Percentiles rank a stretch among this genome's conserved stretches.
These are phyloP conservation scores for Vitis hybrid DNA, from an alignment of 177 flowering plant species.

Conservation along the genomic window DNA sequence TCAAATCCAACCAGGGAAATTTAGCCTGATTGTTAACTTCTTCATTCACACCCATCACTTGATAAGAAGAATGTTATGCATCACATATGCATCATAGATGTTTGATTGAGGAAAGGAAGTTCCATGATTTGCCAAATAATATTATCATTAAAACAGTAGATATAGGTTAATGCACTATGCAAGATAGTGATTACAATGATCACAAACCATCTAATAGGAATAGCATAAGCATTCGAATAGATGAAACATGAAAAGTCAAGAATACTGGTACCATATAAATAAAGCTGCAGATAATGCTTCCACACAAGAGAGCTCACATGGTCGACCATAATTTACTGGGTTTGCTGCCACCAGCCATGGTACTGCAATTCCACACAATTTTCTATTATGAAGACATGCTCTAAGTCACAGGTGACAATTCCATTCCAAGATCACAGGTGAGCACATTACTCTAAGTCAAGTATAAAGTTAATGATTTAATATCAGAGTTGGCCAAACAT, in stretches of 20 bases:
- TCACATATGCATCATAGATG: too few species aligned
- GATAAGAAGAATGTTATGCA: too few species aligned
- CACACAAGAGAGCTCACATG: conserved; percentile 94
- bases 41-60: too few species aligned
- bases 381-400: not conserved
- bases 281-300: conserved; percentile 96
- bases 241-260: not conserved
- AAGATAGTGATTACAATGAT: too few species aligned
- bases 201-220: too few species aligned
- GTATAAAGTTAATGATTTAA: not conserved
- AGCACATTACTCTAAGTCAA: not conserved
- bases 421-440: not conserved
- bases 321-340: conserved; percentile 97
- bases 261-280: conserved; percentile 63
- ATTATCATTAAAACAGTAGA: too few species aligned
- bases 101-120: too few species aligned
- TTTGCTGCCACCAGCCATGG: conserved; percentile 99
- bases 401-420: not conserved
- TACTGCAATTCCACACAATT: conserved; percentile 45
- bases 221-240: too few species aligned
- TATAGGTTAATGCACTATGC: too few species aligned
- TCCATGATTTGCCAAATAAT: too few species aligned
- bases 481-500: not conserved
- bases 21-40: too few species aligned
- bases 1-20: too few species aligned